Evolutionary conservation across 192 early-diverging fungal genomes (phyloP), one percentile per base, ranked within the genome.

Genomic region (Dissophora ornata): DNA sequence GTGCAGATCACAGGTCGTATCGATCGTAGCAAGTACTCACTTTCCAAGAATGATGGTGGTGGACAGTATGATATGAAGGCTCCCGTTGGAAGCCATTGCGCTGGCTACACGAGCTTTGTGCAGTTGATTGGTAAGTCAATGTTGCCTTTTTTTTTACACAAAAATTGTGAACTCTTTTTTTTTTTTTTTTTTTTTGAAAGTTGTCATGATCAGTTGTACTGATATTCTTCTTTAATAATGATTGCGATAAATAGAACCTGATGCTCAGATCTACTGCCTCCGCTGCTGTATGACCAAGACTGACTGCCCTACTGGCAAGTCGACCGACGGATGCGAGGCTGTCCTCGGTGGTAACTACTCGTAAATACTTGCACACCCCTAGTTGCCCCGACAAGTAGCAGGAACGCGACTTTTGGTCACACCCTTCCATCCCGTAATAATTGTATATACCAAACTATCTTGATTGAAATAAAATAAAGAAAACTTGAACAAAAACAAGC

Each of bases 1-100:
- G 82, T 87, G 11, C 86, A 87, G 58, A 62, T 85, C 29, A 87
- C 86, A 16, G 86, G 86, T 30, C 69, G 67, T 19, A 85, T 87
- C 12, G 71, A 87, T 48, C 53, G 59, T 18, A 28, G 48, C 15
- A 80, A 77, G 46, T 82, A 70, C n/a, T 66, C 66, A 10, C 57
- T 85, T 18, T 57, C 63, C 6, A 4, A 44, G 9, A 70, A 41
- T 22, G 86, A 87, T 51, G 81, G 79, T n/a, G 86, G 86, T 25
- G 86, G 86, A 57, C 86, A 85, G 55, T 81, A 81, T 21, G 86
- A 87, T 75, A 46, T 65, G 4, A 45, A 62, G 4, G 80, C 86
- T 3, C 86, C 86, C 25, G 44, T 44, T 15, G 80, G 80, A n/a
- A 57, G 81, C 26, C 63, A 48, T 6, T 83, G 82, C 55, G 66